Percentiles rank a stretch among this genome's conserved stretches.
Conservation (phyloP, 306 rosid genomes). For the Vachellia pachyceras region DNA sequence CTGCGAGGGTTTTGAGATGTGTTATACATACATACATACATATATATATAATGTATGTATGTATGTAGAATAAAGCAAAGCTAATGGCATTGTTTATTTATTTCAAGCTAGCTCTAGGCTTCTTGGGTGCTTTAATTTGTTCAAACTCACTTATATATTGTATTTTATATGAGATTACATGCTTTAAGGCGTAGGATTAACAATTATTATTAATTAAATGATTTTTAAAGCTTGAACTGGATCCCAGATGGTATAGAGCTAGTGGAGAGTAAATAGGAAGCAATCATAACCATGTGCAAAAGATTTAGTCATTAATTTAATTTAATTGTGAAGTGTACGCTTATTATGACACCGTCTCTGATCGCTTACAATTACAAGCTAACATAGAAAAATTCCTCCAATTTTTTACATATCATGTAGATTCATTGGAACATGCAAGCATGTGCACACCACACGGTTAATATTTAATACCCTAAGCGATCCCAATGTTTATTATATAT, state of each 20-base stretch:
- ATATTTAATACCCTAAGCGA: conserved; percentile 34
- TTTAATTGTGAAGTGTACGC: not conserved
- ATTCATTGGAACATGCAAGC: conserved; percentile 65
- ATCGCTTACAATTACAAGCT: conserved; percentile 26
- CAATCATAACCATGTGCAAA: conserved; percentile 67
- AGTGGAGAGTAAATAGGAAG: conserved; percentile 71
- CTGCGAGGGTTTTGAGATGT: conserved; percentile 36
- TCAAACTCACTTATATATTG: conserved; percentile 23
- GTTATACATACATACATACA: too few relatives aligned
- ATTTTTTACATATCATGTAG: conserved; percentile 31
- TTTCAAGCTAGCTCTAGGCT: conserved; percentile 46
- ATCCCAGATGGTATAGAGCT: conserved; percentile 17
- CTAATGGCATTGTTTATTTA: not conserved
- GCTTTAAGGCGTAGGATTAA: conserved; percentile 45
- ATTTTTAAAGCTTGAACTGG: conserved; percentile 34
- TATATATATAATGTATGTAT: too few relatives aligned
- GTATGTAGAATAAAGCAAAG: not conserved
- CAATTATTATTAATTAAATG: not conserved
- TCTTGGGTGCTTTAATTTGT: conserved; percentile 45
- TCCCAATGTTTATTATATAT: conserved; percentile 34
- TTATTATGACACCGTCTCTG: conserved; percentile 37
- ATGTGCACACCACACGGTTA: conserved; percentile 51
- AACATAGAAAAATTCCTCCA: conserved; percentile 38
- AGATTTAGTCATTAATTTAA: conserved; percentile 47
- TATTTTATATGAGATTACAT: conserved; percentile 18